phyloP scores from a whole-genome alignment of 805 yeast genomes.

The Metschnikowia aberdeeniae region DNA sequence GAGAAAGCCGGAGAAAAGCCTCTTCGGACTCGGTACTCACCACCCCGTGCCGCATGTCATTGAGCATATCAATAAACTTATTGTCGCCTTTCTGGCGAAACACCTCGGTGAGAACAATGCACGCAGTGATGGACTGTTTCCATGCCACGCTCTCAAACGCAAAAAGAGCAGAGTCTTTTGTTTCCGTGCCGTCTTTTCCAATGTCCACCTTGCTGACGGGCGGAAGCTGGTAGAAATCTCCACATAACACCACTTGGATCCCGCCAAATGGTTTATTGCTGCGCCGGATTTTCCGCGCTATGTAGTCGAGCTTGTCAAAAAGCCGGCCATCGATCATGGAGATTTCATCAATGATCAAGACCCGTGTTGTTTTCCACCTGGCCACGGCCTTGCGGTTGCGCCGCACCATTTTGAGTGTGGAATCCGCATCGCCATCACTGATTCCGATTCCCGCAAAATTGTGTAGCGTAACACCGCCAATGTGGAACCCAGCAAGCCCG shows the following conservation, averaged over 20 bases:
- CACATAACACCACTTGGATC: conserved; percentile 80
- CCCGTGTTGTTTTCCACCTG: conserved; percentile 66
- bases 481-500: conserved; percentile 91
- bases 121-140: conserved; percentile 57
- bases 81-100: conserved; percentile 86
- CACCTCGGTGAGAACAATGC: conserved; percentile 70
- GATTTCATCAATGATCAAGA: conserved; percentile 83
- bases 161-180: conserved; percentile 36
- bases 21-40: conserved; percentile 46
- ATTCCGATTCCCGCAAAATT: conserved; percentile 83
- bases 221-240: conserved; percentile 96
- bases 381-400: conserved; percentile 39
- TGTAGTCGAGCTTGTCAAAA: conserved; percentile 65
- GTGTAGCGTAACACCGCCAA: conserved; percentile 88
- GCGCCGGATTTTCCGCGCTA: conserved; percentile 60
- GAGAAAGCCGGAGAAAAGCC: conserved; percentile 50
- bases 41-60: conserved; percentile 72
- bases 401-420: conserved; percentile 46
- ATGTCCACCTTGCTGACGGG: conserved; percentile 55
- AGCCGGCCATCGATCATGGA: conserved; percentile 88
- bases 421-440: conserved; percentile 50
- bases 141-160: conserved; percentile 77
- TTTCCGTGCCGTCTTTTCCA: conserved; percentile 25
- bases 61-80: conserved; percentile 72
- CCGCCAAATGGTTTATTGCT: conserved; percentile 82